A percentile compares a stretch with the other conserved stretches of the same genome.
Evolutionary conservation across 2,329 filamentous ascomycete species (phyloP).

Genomic region (Colletotrichum karsti): DNA sequence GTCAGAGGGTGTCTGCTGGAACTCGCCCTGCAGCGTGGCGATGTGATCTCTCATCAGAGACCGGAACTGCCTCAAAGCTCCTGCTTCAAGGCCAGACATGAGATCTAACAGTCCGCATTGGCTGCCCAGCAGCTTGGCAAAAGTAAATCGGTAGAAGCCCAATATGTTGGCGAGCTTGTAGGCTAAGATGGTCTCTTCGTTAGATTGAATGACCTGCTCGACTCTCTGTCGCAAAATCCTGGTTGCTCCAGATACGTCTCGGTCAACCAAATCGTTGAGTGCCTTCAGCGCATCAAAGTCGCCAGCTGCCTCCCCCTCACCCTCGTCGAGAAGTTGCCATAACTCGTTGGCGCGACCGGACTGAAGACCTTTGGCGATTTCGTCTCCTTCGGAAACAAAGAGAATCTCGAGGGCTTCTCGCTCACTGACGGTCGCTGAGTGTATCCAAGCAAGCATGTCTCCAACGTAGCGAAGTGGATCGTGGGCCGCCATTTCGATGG

Average conservation of each 20-base stretch:
- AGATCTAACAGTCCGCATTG: conserved; percentile 75
- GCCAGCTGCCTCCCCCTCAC: conserved; percentile 58
- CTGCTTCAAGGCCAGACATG: conserved; percentile 74
- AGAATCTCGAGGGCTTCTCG: conserved; percentile 90
- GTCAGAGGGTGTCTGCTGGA: conserved; percentile 75
- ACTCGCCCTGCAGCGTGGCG: conserved; percentile 76
- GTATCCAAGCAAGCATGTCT: conserved; percentile 97
- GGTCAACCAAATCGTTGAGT: conserved; percentile 85
- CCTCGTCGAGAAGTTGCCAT: conserved; percentile 75
- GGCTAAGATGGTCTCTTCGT: conserved; percentile 87
- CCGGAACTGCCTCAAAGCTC: conserved; percentile 84
- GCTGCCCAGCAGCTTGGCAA: conserved; percentile 78
- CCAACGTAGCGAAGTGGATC: conserved; percentile 92
- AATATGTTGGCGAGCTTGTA: conserved; percentile 93
- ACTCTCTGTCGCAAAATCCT: conserved; percentile 88
- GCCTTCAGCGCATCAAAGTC: conserved; percentile 84
- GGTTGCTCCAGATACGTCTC: conserved; percentile 82
- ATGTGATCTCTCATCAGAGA: conserved; percentile 83
- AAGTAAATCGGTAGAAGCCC: conserved; percentile 88
- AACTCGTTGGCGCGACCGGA: conserved; percentile 84
- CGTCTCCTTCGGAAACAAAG: conserved; percentile 90
- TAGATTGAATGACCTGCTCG: conserved; percentile 90
- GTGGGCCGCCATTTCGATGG: conserved; percentile 93
- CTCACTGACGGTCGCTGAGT: conserved; percentile 93
- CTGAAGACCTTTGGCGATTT: conserved; percentile 84